Conservation (phyloP, 2,329 filamentous ascomycete genomes). For the Trichoderma arundinaceum region DNA sequence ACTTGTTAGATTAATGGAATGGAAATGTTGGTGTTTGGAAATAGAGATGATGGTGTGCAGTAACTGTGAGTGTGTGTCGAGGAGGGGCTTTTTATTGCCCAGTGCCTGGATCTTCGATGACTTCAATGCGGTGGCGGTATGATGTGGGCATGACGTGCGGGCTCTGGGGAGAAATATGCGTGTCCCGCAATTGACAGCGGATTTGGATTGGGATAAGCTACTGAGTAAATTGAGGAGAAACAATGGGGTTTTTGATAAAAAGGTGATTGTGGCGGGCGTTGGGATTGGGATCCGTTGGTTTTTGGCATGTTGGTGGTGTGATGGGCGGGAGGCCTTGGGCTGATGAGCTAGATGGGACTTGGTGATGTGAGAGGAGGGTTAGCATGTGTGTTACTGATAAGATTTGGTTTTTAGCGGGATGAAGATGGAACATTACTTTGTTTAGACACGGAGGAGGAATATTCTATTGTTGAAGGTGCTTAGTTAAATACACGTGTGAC, state of each 20-base stretch:
- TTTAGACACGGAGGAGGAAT: no score
- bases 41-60: not conserved
- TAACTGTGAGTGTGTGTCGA: no score
- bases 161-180: not conserved
- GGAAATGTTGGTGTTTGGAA: not conserved
- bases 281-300: not conserved
- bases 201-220: not conserved
- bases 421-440: no score
- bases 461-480: no score
- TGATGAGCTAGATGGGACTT: no score
- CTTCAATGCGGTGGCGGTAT: slow-evolving; percentile 12
- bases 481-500: no score
- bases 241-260: not conserved
- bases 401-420: no score
- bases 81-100: slow-evolving; percentile 5
- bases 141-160: slow-evolving; percentile 31
- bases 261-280: slow-evolving; percentile 19
- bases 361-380: no score
- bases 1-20: not conserved
- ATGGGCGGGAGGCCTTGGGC: not conserved
- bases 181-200: slow-evolving; percentile 8
- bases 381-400: no score
- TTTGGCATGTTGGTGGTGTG: slow-evolving; percentile 15
- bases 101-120: slow-evolving; percentile 10
- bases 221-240: slow-evolving; percentile 7